Base-by-base conservation (phyloP, 129 eudicot genomes). In the Artemisia argyi region DNA sequence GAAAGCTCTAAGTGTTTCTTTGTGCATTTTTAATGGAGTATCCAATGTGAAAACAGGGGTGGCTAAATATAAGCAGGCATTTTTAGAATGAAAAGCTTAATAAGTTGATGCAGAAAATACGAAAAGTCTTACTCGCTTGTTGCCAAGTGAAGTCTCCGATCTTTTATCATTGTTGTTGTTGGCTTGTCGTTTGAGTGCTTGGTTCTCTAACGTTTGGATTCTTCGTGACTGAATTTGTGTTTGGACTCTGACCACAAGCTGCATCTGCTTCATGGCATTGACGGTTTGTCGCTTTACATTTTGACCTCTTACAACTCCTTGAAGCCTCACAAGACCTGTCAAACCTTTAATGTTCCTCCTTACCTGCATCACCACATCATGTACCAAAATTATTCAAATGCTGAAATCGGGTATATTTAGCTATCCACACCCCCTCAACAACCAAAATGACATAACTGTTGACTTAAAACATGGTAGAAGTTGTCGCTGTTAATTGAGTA, bases 241-340 rank as follows among this genome's bases (percentile, higher is more conserved):
- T 79, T 92, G 97, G 39, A 92, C 85, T 53, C 89, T 85, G 15
- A 92, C 96, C 35, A 92, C 63, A 16, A 92, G 87, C 78, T 92
- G 97, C 97, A 89, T 86, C 50, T 85, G 87, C 76, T 89, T 92
- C 97, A 92, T 86, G 53, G 97, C 93, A 73, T 86, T 88, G 68
- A 63, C 64, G 12, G 97, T 92, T 53, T 92, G 97, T 44, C 89
- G 82, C 75, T 83, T 86, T 51, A 88, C 94, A 47, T 82, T 87
- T 28, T 83, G 89, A 44, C 97, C 84, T 76, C 83, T 88, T 22
- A 92, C 83, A 57, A 89, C 88, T 39, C 79, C 86, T 76, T 92
- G 93, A 69, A 92, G 93, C 87, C 97, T 88, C 78, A 84, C 91
- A 35, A 88, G 71, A 64, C 97, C 97, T 81, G 80, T 86, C 77